Evolutionary conservation across 1,284 basidiomycete species (phyloP), one percentile per base, ranked within the genome.

Genomic region (Ceratobasidium sp.): DNA sequence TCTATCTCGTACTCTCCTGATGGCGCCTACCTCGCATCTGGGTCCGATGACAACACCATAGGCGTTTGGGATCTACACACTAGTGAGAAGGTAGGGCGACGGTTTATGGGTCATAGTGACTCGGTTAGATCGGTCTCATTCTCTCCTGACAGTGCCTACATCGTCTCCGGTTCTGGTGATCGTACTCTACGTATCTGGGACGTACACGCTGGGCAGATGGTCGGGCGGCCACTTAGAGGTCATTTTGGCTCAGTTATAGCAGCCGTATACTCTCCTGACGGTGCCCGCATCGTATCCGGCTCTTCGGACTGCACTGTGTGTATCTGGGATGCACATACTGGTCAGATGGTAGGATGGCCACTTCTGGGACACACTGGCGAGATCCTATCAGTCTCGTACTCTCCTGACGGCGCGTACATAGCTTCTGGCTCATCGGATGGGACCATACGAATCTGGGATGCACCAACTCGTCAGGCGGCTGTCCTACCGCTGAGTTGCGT

Each of bases 91-190:
- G 3, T 69, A 3, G 52, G 12, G 38, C 20, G 50, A 9, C 50
- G 10, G 5, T 56, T 56, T 28, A 40, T 56, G 50, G 67, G 50
- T 12, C 67, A 69, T 40, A 54, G 50, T 7, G 23, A 28, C 26
- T 7, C 1, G 1, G 23, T 69, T 40, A 20, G 20, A 1, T 69
- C 67, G 13, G 50, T 69, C 6, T 33, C 52, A 38, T 69, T 69
- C 40, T 69, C 67, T 10, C 67, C 67, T 38, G 67, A 69, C 56
- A 50, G 67, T 28, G 17, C 26, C 33, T 38, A 20, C 17, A 42
- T 69, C 38, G 52, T 20, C 4, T 56, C 67, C n/a, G 50, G 67
- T 17, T 69, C 67, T n/a, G 4, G 38, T 40, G 67, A 69, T 26
- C 2, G 28, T 12, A 56, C 67, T 38, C 10, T 69, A 20, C 48